Evolutionary conservation across 768 basidiomycete species (phyloP), one percentile per base, ranked within the genome.

Genomic region (Termitomyces titanicus): DNA sequence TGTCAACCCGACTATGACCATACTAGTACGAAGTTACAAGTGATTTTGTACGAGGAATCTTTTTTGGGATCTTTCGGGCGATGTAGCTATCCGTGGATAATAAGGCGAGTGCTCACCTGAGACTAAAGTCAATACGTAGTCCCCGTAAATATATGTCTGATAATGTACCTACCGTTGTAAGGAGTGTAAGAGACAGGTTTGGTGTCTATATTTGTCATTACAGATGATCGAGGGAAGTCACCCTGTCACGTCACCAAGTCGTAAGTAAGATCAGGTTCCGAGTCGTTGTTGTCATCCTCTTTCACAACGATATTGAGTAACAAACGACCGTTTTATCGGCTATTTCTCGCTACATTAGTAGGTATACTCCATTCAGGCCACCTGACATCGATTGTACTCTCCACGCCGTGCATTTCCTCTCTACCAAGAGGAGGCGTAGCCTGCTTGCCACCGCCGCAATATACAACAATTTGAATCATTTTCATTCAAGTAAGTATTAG

Each of bases 241-340:
- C 59, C 24, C 20, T 42, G 59, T 61, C 59, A 61, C 59, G 59
- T 61, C 59, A 61, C 35, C 35, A 51, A 52, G 45, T 60, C 46
- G 47, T 52, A 55, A 61, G 59, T 61, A 60, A 42, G 51, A 53
- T 60, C 55, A 53, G 58, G 58, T 56, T 49, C 58, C 51, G 58
- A 48, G 46, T 55, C 24, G 51, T 59, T 59, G 58, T 58, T 55
- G 51, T 61, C 59, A 29, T 29, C 44, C 53, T 53, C 58, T 56
- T 60, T 49, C 55, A 53, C 52, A 53, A 47, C 55, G 45, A 50
- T 44, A n/a, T 31, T 38, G 29, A 35, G 34, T 33, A 33, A 29
- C 39, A 47, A 48, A 39, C 54, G 34, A 46, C 38, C 35, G 3
- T 13, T 35, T 10, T 15, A 17, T 34, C 45, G 15, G 4, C 35